Conservation (phyloP, 2,329 filamentous ascomycete species). For the Aspergillus tubingensis region DNA sequence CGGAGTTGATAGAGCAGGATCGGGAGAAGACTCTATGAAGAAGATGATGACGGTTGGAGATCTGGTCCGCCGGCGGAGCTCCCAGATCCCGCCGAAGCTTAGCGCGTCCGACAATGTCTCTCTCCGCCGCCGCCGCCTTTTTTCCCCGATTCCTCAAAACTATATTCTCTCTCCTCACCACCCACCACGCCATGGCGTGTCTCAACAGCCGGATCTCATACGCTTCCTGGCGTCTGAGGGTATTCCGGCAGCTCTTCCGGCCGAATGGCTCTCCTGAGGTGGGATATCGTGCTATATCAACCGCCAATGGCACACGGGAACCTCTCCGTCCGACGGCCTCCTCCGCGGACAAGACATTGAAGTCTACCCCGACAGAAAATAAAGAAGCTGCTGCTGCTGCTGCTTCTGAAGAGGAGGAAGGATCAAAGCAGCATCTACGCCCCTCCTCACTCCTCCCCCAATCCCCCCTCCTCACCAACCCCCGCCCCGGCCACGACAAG, state of each 20-base stretch:
- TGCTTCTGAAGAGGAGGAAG: too few species aligned
- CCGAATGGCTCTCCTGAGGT: constrained; percentile 1
- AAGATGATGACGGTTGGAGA: neutral
- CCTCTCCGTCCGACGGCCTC: too few species aligned
- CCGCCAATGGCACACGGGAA: constrained; percentile 11
- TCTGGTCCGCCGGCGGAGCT: constrained; percentile 1
- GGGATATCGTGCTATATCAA: neutral
- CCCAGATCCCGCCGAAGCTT: neutral
- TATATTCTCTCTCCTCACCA: constrained; percentile 14
- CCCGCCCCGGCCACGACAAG: constrained; percentile 20
- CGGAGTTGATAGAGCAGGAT: neutral
- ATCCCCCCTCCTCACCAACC: constrained; percentile 36
- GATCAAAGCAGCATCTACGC: constrained; percentile 1
- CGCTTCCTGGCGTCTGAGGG: constrained; percentile 34
- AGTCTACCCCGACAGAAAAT: neutral
- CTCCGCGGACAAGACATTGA: constrained; percentile 11
- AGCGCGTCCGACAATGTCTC: constrained; percentile 1
- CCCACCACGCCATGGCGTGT: constrained; percentile 29
- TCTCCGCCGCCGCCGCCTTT: neutral
- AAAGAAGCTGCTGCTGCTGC: too few species aligned
- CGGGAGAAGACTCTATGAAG: neutral
- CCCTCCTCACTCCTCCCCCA: constrained; percentile 39
- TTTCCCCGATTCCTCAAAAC: neutral
- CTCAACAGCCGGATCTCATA: constrained; percentile 29
- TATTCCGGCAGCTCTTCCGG: constrained; percentile 28